These are phyloP conservation scores for Fagopyrum homotropicum DNA, from an alignment of 148 eudicot species.

Conservation along the genomic window DNA sequence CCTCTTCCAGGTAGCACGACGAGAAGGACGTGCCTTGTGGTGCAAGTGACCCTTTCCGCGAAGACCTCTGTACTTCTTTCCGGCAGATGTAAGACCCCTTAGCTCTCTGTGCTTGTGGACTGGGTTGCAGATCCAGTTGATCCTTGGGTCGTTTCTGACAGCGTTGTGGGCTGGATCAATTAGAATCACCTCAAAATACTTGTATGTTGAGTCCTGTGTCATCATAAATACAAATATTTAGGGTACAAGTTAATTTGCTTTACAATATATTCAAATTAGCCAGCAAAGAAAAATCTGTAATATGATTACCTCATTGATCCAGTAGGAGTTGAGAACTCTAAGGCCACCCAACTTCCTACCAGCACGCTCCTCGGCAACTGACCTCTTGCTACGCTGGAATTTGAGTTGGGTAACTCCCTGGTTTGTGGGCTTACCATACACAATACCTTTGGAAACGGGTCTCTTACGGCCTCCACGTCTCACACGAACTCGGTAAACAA, in stretches of 20 bases:
- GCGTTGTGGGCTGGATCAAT: conserved; percentile 6
- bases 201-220: conserved; percentile 7
- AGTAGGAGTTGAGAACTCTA: conserved; percentile 10
- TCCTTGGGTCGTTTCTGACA: conserved; percentile 13
- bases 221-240: background rate
- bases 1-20: conserved; percentile 14
- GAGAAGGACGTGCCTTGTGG: conserved; percentile 14
- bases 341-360: conserved; percentile 13
- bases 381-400: conserved; percentile 16
- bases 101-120: conserved; percentile 15
- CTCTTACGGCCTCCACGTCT: conserved; percentile 14
- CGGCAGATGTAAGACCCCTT: conserved; percentile 12
- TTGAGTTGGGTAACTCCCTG: conserved; percentile 14
- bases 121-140: conserved; percentile 14
- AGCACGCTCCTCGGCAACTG: conserved; percentile 14
- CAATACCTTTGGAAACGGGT: conserved; percentile 13
- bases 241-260: no score
- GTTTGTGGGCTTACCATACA: conserved; percentile 15
- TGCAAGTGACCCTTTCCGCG: conserved; percentile 7
- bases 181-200: conserved; percentile 11
- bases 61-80: conserved; percentile 15
- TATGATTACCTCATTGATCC: conserved; percentile 6
- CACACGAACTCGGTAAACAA: conserved; percentile 6
- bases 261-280: no score
- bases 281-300: background rate